phyloP scores from a whole-genome alignment of 2,329 filamentous ascomycete species.

The Arthrobotrys iridis region DNA sequence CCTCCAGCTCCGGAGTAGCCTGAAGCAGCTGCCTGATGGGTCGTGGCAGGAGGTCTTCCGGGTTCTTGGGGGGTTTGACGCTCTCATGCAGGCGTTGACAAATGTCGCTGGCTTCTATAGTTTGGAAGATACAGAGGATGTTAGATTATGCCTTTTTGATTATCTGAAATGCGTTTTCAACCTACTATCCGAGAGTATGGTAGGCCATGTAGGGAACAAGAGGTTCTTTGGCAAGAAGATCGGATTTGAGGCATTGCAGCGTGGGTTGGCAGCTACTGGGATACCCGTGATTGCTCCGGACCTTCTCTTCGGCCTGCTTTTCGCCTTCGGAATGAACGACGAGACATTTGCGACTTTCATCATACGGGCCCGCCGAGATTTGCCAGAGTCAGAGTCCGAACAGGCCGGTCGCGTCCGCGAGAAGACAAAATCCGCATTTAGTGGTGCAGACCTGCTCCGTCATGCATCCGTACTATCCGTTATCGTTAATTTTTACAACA shows the following conservation, averaged over 20 bases:
- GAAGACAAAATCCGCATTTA: slow-evolving; percentile 56
- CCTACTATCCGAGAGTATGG: slow-evolving; percentile 78
- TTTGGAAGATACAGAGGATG: slow-evolving; percentile 68
- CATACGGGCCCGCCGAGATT: slow-evolving; percentile 39
- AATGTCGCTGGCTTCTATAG: slow-evolving; percentile 76
- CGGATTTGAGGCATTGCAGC: slow-evolving; percentile 81
- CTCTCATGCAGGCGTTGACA: slow-evolving; percentile 74
- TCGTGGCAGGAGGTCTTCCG: slow-evolving; percentile 81
- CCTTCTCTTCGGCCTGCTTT: slow-evolving; percentile 82
- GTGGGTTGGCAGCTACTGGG: slow-evolving; percentile 75
- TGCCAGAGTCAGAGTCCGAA: slow-evolving; percentile 37
- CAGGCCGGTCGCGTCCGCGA: slow-evolving; percentile 43
- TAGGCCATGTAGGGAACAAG: slow-evolving; percentile 83
- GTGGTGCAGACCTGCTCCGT: slow-evolving; percentile 60
- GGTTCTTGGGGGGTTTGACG: slow-evolving; percentile 79
- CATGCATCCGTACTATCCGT: slow-evolving; percentile 63
- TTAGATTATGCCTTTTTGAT: slow-evolving; percentile 73
- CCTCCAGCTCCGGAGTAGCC: slow-evolving; percentile 73
- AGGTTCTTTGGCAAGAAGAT: slow-evolving; percentile 84
- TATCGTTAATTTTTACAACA: slow-evolving; percentile 57
- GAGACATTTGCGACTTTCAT: slow-evolving; percentile 67
- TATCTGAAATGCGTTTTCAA: slow-evolving; percentile 77
- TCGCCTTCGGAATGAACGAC: slow-evolving; percentile 83
- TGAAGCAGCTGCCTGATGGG: slow-evolving; percentile 67
- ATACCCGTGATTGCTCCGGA: slow-evolving; percentile 74